A percentile compares a stretch with the other conserved stretches of the same genome.
These are phyloP conservation scores for Pseudogymnoascus sp. DNA, from an alignment of 2,329 filamentous ascomycete genomes.

Conservation along the genomic window DNA sequence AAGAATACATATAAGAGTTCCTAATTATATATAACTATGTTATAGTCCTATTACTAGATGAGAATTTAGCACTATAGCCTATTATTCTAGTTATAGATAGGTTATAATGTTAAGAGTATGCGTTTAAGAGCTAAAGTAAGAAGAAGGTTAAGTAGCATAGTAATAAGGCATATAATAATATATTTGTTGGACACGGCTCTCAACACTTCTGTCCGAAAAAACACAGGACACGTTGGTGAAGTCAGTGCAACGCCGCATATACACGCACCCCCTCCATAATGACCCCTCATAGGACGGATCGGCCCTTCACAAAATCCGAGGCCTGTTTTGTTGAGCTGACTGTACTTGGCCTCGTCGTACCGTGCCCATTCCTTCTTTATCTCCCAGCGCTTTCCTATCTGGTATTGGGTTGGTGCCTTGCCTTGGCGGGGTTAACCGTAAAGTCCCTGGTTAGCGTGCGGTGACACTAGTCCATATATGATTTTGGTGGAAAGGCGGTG, in stretches of 20 bases:
- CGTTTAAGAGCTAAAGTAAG: too few species aligned
- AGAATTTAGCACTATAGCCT: too few species aligned
- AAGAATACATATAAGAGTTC: too few species aligned
- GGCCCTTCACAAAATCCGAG: background rate
- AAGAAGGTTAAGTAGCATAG: too few species aligned
- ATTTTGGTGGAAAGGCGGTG: conserved; percentile 4
- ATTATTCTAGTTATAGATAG: too few species aligned
- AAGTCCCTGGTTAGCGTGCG: background rate
- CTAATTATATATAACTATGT: too few species aligned
- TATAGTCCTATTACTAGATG: too few species aligned
- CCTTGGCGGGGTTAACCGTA: background rate
- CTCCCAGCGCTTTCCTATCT: background rate
- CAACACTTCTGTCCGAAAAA: background rate
- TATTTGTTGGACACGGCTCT: background rate
- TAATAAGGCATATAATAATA: too few species aligned
- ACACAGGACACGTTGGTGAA: background rate
- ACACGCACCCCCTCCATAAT: background rate
- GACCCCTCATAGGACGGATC: background rate
- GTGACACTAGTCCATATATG: background rate
- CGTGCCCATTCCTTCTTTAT: background rate
- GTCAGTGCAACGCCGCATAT: background rate
- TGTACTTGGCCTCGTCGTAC: background rate
- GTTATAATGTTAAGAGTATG: too few species aligned
- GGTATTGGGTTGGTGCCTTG: background rate
- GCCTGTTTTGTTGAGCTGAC: background rate